phyloP scores from a whole-genome alignment of 1,139 yeast genomes.

The Sugiyamaella paludigena region DNA sequence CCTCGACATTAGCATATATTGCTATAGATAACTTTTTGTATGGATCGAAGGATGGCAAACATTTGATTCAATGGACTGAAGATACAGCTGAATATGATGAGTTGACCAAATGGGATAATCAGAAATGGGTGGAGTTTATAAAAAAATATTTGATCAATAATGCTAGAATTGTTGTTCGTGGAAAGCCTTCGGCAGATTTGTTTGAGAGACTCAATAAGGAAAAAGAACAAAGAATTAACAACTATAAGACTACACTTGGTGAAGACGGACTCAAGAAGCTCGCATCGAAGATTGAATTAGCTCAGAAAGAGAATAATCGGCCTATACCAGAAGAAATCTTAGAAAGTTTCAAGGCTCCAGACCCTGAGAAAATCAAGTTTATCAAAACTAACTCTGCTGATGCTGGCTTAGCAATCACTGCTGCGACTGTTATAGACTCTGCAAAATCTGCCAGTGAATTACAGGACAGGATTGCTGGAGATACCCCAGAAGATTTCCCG shows the following conservation, averaged over 20 bases:
- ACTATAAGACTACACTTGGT: conserved; percentile 55
- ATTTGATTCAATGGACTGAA: conserved; percentile 53
- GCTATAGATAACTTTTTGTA: conserved; percentile 80
- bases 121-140: conserved; percentile 65
- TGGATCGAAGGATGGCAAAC: conserved; percentile 62
- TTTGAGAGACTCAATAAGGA: conserved; percentile 54
- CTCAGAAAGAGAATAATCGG: conserved; percentile 64
- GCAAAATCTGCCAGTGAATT: conserved; percentile 21
- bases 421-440: not conserved
- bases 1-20: conserved; percentile 58
- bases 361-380: conserved; percentile 71
- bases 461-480: conserved; percentile 34
- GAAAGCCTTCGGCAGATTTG: conserved; percentile 67
- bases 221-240: conserved; percentile 48
- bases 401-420: conserved; percentile 29
- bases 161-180: conserved; percentile 69
- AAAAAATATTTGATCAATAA: conserved; percentile 57
- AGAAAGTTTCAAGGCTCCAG: conserved; percentile 49
- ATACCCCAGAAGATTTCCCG: conserved; percentile 54
- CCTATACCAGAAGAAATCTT: conserved; percentile 73
- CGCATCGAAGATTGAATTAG: conserved; percentile 52
- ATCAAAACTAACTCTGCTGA: conserved; percentile 64
- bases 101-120: conserved; percentile 58
- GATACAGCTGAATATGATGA: conserved; percentile 59
- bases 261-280: conserved; percentile 57